Evolutionary conservation across 1,139 yeast genomes (phyloP).

Genomic region (Pichia inconspicua): DNA sequence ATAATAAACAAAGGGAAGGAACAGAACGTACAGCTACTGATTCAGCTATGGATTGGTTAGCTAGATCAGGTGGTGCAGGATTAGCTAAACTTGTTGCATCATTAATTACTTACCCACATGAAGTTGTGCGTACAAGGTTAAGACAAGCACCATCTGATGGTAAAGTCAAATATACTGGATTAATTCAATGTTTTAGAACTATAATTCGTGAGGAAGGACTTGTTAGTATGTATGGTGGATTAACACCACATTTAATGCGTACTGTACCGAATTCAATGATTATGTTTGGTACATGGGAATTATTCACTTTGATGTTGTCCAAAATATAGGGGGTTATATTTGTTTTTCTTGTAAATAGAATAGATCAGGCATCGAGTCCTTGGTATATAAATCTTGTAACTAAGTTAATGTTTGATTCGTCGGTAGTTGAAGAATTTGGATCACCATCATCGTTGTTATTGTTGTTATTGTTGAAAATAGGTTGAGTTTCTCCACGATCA

Average conservation of each 20-base stretch:
- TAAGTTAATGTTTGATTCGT: neutral
- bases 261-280: constrained; percentile 97
- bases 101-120: constrained; percentile 91
- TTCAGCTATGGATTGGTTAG: constrained; percentile 79
- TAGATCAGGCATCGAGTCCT: constrained; percentile 28
- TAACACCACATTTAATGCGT: constrained; percentile 91
- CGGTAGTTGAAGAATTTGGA: neutral
- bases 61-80: constrained; percentile 97
- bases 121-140: constrained; percentile 89
- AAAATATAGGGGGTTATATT: too few relatives aligned
- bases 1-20: constrained; percentile 26
- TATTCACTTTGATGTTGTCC: constrained; percentile 62
- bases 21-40: constrained; percentile 52
- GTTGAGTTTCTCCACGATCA: neutral
- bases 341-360: neutral
- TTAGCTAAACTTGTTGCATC: constrained; percentile 92
- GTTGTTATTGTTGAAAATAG: neutral
- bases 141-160: constrained; percentile 92
- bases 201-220: constrained; percentile 88
- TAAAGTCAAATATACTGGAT: constrained; percentile 78
- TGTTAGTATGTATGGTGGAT: constrained; percentile 91
- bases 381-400: constrained; percentile 35
- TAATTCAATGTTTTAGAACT: constrained; percentile 76
- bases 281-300: constrained; percentile 99
- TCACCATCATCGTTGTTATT: neutral